A percentile compares a stretch with the other conserved stretches of the same genome.
These are phyloP conservation scores for Gomphus sp. DNA, from an alignment of 1,284 basidiomycete species.

Conservation along the genomic window DNA sequence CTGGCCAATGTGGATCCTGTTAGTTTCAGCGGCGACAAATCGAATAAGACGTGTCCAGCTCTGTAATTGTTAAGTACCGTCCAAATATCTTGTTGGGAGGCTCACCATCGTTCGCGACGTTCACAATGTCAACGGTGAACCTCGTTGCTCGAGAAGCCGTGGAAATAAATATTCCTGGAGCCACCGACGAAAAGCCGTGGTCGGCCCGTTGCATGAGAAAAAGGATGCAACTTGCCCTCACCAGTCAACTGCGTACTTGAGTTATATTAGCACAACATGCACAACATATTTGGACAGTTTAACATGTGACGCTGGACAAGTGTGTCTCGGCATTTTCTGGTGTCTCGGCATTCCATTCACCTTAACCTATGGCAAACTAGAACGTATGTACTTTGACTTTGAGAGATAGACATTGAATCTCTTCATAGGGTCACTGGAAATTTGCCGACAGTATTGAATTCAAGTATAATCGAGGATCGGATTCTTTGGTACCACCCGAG, in stretches of 20 bases:
- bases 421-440: too few relatives aligned
- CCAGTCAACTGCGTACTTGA: neutral
- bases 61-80: neutral
- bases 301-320: too few relatives aligned
- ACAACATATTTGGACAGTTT: too few relatives aligned
- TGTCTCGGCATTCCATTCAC: too few relatives aligned
- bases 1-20: constrained; percentile 66
- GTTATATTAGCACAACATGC: too few relatives aligned
- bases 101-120: neutral
- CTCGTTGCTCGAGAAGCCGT: neutral
- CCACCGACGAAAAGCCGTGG: neutral
- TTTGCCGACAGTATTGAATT: too few relatives aligned
- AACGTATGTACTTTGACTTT: too few relatives aligned
- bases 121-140: neutral
- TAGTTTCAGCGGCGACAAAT: constrained; percentile 72
- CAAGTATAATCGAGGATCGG: too few relatives aligned
- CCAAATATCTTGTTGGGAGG: neutral
- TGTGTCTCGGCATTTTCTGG: too few relatives aligned
- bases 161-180: neutral
- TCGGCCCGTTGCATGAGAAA: neutral
- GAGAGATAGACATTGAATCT: too few relatives aligned
- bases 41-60: constrained; percentile 73
- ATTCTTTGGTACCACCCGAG: too few relatives aligned
- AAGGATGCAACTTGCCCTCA: neutral
- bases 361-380: too few relatives aligned